These are phyloP conservation scores for Acanthamoeba castellanii DNA, from an alignment of 208 protist species.

Conservation along the genomic window DNA sequence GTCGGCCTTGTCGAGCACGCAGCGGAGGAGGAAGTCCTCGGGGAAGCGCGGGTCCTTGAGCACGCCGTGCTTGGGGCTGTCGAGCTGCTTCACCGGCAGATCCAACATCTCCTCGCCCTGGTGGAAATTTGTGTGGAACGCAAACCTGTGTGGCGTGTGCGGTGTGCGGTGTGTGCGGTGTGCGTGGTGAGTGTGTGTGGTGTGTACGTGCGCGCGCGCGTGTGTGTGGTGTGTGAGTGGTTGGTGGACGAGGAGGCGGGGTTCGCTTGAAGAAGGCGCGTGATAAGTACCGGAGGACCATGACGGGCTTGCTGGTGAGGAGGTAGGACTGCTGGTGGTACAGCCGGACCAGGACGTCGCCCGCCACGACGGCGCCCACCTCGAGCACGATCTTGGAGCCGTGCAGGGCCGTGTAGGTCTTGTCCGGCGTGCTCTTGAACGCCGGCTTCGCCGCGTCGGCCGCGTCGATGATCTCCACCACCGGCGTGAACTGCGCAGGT, in stretches of 20 bases:
- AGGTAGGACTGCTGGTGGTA: conserved; percentile 58
- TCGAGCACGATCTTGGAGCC: conserved; percentile 32
- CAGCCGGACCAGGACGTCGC: conserved; percentile 40
- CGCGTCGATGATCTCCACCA: conserved; percentile 13
- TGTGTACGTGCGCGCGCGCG: no score
- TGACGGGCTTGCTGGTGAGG: conserved; percentile 41
- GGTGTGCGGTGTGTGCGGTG: background rate
- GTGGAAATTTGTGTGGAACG: conserved; percentile 39
- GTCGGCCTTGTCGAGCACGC: background rate
- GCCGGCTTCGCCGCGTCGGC: background rate
- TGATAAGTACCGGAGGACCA: background rate
- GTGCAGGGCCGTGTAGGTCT: conserved; percentile 52
- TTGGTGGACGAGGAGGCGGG: background rate
- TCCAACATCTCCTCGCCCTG: conserved; percentile 29
- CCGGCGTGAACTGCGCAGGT: conserved; percentile 7
- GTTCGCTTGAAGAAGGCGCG: background rate
- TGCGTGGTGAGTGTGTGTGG: no score
- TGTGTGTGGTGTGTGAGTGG: background rate
- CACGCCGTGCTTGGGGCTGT: conserved; percentile 55
- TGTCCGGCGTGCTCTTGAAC: background rate
- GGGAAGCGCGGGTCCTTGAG: conserved; percentile 58
- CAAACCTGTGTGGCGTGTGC: background rate
- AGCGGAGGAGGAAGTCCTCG: conserved; percentile 39
- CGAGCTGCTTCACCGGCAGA: conserved; percentile 13
- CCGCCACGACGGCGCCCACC: background rate